Conservation (phyloP, 768 basidiomycete species). For the Tricholoma flavovirens region DNA sequence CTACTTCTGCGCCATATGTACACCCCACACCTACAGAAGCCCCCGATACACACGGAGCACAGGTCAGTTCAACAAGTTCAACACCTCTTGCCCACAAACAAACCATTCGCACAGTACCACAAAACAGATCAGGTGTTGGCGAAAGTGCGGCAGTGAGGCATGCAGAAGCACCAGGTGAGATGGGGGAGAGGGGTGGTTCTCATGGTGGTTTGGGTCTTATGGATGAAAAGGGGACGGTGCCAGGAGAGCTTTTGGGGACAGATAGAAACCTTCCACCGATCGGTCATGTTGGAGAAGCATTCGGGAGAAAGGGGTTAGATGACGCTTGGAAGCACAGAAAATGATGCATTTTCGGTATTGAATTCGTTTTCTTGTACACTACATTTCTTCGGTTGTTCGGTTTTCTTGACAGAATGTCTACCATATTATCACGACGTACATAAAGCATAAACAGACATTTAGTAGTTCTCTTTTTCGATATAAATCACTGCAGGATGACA, state of each 20-base stretch:
- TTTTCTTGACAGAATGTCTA: neutral
- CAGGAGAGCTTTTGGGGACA: constrained; percentile 32
- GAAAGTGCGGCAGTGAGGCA: constrained; percentile 43
- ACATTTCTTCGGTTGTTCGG: neutral
- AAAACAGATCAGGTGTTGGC: constrained; percentile 39
- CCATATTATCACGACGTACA: neutral
- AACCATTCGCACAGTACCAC: constrained; percentile 36
- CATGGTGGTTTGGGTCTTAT: constrained; percentile 37
- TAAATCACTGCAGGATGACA: too few relatives aligned
- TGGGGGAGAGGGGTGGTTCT: constrained; percentile 37
- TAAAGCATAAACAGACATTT: neutral
- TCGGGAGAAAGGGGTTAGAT: constrained; percentile 40
- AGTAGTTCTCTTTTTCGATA: neutral
- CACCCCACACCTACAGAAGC: constrained; percentile 36
- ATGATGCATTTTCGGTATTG: constrained; percentile 20
- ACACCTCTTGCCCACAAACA: constrained; percentile 34
- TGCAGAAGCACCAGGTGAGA: constrained; percentile 38
- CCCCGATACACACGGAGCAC: constrained; percentile 27
- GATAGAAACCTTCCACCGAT: constrained; percentile 45
- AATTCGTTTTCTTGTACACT: neutral
- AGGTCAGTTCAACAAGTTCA: constrained; percentile 39
- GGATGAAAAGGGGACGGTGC: constrained; percentile 34
- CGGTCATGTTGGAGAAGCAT: constrained; percentile 36
- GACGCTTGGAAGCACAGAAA: constrained; percentile 47
- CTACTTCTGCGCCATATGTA: constrained; percentile 41